These are phyloP conservation scores for Ceratobasidium sp. DNA, from an alignment of 1,284 basidiomycete species.

Conservation along the genomic window DNA sequence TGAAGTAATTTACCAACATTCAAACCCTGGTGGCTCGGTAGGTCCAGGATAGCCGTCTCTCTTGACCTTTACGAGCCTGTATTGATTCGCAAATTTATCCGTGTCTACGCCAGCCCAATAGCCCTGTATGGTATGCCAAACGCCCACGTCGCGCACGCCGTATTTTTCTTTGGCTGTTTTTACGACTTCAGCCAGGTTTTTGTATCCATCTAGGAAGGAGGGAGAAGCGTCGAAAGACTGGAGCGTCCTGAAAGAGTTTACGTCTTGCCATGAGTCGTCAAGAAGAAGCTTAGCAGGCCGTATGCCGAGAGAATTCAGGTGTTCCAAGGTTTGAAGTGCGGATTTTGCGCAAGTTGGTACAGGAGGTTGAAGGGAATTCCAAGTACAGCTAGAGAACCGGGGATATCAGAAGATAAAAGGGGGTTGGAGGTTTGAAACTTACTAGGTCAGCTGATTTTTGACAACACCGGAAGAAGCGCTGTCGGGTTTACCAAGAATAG, in stretches of 20 bases:
- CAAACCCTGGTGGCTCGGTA: conserved; percentile 42
- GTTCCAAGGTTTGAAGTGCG: conserved; percentile 41
- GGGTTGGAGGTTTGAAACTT: background rate
- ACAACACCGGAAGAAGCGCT: background rate
- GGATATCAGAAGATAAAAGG: background rate
- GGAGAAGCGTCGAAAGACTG: conserved; percentile 42
- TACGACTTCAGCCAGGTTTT: conserved; percentile 42
- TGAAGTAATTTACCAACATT: conserved; percentile 29
- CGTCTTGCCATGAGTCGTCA: conserved; percentile 49
- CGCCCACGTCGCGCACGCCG: conserved; percentile 46
- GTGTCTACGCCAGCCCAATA: conserved; percentile 49
- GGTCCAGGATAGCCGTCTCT: conserved; percentile 49
- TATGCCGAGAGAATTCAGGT: conserved; percentile 43
- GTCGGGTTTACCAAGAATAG: conserved; percentile 5
- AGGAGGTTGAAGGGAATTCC: conserved; percentile 49
- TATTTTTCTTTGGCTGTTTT: conserved; percentile 43
- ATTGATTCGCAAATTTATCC: conserved; percentile 43
- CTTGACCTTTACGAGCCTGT: conserved; percentile 47
- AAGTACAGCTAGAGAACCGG: conserved; percentile 45
- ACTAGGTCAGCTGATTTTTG: conserved; percentile 46
- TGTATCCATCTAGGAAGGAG: conserved; percentile 45
- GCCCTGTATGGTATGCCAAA: conserved; percentile 49
- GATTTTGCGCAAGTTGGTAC: conserved; percentile 38
- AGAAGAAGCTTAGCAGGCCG: conserved; percentile 46
- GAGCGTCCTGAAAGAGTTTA: conserved; percentile 36